Percentiles rank a stretch among this genome's conserved stretches.
These are phyloP conservation scores for Aspergillus ibericus DNA, from an alignment of 2,329 filamentous ascomycete species.

Conservation along the genomic window DNA sequence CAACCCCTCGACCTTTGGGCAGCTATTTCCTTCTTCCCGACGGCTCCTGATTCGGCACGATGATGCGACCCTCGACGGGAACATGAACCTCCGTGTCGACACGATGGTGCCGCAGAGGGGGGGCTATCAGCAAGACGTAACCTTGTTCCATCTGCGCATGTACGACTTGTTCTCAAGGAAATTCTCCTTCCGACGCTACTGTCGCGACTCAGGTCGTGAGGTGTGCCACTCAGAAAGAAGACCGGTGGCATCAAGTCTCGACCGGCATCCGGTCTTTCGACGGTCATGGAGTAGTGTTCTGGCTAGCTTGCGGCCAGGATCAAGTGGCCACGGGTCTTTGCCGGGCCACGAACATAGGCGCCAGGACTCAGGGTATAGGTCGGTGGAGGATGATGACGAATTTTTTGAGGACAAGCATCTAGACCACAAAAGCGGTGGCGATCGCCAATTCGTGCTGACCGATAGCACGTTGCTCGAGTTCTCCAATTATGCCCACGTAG, in stretches of 20 bases:
- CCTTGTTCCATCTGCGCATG: conserved; percentile 93
- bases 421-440: conserved; percentile 11
- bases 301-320: conserved; percentile 56
- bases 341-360: conserved; percentile 48
- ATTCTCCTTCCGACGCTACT: conserved; percentile 89
- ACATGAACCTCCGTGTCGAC: conserved; percentile 93
- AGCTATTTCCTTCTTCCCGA: conserved; percentile 82
- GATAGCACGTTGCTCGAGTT: conserved; percentile 90
- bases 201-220: conserved; percentile 87
- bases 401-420: conserved; percentile 21
- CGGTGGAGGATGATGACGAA: conserved; percentile 45
- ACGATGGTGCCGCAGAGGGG: conserved; percentile 64
- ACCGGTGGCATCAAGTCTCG: conserved; percentile 57
- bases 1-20: conserved; percentile 76
- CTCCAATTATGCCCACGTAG: conserved; percentile 93
- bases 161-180: conserved; percentile 82
- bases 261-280: conserved; percentile 54
- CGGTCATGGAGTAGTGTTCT: conserved; percentile 62
- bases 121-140: conserved; percentile 63
- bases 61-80: conserved; percentile 84
- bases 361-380: conserved; percentile 60
- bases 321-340: conserved; percentile 50
- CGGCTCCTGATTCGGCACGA: conserved; percentile 84
- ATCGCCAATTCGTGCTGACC: conserved; percentile 52
- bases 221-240: conserved; percentile 76